Conservation (phyloP, 2,329 filamentous ascomycete genomes). For the Cytospora piceicola region DNA sequence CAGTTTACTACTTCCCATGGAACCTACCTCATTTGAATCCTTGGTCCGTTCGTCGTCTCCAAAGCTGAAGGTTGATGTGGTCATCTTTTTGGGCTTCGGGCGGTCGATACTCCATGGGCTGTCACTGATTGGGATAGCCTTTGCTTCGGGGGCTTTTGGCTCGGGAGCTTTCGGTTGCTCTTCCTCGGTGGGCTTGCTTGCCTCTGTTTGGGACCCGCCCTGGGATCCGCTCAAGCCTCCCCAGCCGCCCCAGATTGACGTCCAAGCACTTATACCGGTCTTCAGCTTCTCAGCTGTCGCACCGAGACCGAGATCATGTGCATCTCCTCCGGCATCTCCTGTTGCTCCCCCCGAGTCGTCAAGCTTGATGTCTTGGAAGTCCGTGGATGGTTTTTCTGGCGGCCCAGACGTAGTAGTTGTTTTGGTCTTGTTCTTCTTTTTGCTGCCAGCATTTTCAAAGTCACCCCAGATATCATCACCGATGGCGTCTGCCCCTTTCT, state of each 20-base stretch:
- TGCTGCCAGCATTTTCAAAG: constrained; percentile 50
- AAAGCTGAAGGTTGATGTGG: constrained; percentile 51
- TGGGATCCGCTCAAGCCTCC: constrained; percentile 32
- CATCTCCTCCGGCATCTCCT: not conserved
- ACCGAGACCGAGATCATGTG: constrained; percentile 59
- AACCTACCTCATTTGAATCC: constrained; percentile 33
- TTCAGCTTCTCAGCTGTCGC: constrained; percentile 20
- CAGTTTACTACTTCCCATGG: constrained; percentile 32
- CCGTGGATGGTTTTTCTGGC: constrained; percentile 36
- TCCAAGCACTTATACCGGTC: constrained; percentile 59
- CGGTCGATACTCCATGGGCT: constrained; percentile 56
- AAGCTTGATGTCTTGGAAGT: constrained; percentile 72
- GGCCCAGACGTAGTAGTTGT: constrained; percentile 33
- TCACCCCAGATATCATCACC: constrained; percentile 57
- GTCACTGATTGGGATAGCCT: constrained; percentile 46
- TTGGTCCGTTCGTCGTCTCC: constrained; percentile 48
- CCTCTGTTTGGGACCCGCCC: constrained; percentile 21
- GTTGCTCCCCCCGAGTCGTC: constrained; percentile 51
- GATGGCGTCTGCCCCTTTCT: constrained; percentile 35
- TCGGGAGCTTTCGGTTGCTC: constrained; percentile 47
- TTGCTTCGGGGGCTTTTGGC: constrained; percentile 38
- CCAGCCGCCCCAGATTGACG: constrained; percentile 59
- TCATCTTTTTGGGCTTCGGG: constrained; percentile 58
- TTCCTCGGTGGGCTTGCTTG: constrained; percentile 35
- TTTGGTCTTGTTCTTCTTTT: constrained; percentile 57